A percentile compares a stretch with the other conserved stretches of the same genome.
phyloP scores from a whole-genome alignment of 441 rosid species.

The Hura crepitans region DNA sequence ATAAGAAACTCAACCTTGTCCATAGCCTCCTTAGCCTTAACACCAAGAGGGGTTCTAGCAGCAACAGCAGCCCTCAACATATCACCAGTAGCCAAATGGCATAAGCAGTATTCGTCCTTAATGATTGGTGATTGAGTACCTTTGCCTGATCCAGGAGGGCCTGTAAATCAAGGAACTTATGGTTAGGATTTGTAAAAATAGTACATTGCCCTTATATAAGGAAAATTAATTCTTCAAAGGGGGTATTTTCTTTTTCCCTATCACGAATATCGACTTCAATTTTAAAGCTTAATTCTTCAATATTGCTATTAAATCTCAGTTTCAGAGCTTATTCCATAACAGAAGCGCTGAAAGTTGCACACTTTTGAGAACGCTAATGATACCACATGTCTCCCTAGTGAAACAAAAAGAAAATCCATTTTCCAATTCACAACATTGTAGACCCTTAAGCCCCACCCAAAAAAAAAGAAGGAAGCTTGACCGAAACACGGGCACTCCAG shows the following conservation, averaged over 20 bases:
- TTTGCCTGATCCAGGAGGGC: constrained; percentile 98
- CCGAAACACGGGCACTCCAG: not conserved
- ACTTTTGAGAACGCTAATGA: not conserved
- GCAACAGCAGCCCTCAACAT: constrained; percentile 96
- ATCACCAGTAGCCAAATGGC: constrained; percentile 97
- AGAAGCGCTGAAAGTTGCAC: not conserved
- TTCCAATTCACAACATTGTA: not conserved
- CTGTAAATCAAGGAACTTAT: constrained; percentile 39
- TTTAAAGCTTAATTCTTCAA: too few relatives aligned
- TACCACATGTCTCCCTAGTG: not conserved
- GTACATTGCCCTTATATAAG: not conserved
- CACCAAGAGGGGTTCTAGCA: constrained; percentile 91
- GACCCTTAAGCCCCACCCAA: not conserved
- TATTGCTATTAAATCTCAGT: too few relatives aligned
- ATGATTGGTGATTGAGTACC: constrained; percentile 94
- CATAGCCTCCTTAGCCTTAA: constrained; percentile 96
- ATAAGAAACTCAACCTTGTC: constrained; percentile 53
- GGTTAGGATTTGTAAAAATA: not conserved
- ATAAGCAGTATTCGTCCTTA: constrained; percentile 84
- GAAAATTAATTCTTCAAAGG: not conserved
- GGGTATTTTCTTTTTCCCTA: not conserved
- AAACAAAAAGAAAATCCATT: not conserved
- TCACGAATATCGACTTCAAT: not conserved
- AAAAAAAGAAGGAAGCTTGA: not conserved
- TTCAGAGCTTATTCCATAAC: not conserved